phyloP scores from a whole-genome alignment of 176 grass and related monocot species.

The Musa schizocarpa region DNA sequence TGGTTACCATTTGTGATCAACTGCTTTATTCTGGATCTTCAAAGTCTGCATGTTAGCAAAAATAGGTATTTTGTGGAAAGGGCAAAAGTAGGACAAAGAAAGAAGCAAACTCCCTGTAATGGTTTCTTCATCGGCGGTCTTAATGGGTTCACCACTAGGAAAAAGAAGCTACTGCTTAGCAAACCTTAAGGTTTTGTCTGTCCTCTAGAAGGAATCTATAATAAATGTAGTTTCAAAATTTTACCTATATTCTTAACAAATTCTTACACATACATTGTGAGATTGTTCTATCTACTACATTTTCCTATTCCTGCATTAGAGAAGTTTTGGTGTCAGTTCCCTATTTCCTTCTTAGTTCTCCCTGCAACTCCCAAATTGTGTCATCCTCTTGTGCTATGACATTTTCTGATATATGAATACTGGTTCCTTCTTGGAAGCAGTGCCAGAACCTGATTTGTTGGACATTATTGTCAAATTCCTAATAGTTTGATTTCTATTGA shows the following conservation, averaged over 20 bases:
- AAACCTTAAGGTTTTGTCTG: background rate
- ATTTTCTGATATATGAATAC: background rate
- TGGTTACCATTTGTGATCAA: no score
- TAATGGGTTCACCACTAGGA: background rate
- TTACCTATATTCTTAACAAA: background rate
- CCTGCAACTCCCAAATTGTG: no score
- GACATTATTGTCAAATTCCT: background rate
- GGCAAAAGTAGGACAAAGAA: background rate
- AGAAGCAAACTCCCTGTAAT: background rate
- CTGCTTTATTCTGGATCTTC: no score
- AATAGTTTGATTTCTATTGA: constrained; percentile 4
- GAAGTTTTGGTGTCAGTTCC: no score
- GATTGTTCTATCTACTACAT: no score
- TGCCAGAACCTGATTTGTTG: background rate
- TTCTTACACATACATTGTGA: no score
- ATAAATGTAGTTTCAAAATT: background rate
- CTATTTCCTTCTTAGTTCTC: no score
- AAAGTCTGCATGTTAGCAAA: background rate
- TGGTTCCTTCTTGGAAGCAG: background rate
- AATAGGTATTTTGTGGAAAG: background rate
- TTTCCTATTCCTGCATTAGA: no score
- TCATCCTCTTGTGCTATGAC: no score
- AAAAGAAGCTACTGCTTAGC: background rate
- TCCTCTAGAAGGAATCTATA: background rate
- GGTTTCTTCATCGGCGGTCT: background rate